Evolutionary conservation across 1,284 basidiomycete species (phyloP).

Genomic region (Rhodofomes roseus): DNA sequence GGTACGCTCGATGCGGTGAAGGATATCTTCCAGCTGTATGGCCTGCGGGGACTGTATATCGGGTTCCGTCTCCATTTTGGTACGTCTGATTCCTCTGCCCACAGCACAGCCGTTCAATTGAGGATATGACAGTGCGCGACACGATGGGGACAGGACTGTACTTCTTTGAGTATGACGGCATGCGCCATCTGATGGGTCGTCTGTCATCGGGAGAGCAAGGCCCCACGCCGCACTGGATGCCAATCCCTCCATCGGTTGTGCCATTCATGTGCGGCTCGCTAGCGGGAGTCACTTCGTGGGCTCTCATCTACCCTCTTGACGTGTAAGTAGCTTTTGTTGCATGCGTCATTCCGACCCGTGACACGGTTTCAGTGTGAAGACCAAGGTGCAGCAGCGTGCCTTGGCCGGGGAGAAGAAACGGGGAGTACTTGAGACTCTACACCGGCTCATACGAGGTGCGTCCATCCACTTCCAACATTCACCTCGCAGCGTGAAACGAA

Average conservation of each 20-base stretch:
- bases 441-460: slow-evolving; percentile 71
- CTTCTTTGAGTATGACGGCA: slow-evolving; percentile 84
- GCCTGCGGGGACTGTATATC: slow-evolving; percentile 76
- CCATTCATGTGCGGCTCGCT: slow-evolving; percentile 85
- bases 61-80: slow-evolving; percentile 81
- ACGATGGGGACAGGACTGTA: slow-evolving; percentile 81
- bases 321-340: slow-evolving; percentile 47
- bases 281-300: slow-evolving; percentile 81
- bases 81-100: slow-evolving; percentile 32
- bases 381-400: slow-evolving; percentile 87
- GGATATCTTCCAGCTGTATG: slow-evolving; percentile 65
- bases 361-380: slow-evolving; percentile 70
- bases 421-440: slow-evolving; percentile 69
- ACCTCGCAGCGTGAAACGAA: too few species aligned
- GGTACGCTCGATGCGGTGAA: slow-evolving; percentile 69
- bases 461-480: background rate
- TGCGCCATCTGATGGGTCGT: slow-evolving; percentile 75
- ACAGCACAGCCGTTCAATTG: background rate
- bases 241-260: slow-evolving; percentile 70
- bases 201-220: slow-evolving; percentile 72
- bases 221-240: slow-evolving; percentile 70
- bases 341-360: background rate
- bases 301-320: slow-evolving; percentile 80
- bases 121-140: slow-evolving; percentile 59
- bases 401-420: slow-evolving; percentile 72